Base-by-base conservation (phyloP, 2,329 filamentous ascomycete genomes). In the Chaetomium sp. region DNA sequence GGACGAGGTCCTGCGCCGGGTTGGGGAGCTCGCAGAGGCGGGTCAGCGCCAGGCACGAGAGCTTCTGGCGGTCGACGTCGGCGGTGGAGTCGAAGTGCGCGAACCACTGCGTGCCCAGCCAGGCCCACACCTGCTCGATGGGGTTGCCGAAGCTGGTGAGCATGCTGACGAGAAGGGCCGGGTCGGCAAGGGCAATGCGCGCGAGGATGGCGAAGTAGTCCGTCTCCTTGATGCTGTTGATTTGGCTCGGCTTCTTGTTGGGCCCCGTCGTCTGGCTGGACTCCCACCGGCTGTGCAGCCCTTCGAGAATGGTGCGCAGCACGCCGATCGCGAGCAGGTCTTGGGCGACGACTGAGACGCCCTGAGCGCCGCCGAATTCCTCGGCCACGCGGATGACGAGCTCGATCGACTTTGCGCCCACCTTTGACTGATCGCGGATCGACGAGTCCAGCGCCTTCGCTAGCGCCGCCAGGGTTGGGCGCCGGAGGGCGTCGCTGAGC, bases 131-230 rank as follows among this genome's bases (percentile, higher is more conserved):
- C 51, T 81, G 77, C 3, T 83, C 80, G 4, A 85, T 68, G 8
- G 74, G 72, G 19, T 73, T 74, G 1, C 79, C 80, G 65, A 83
- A 77, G 3, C 79, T 77, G 21, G 76, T 76, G 21, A 89, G 75
- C 75, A 87, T 79, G 21, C 85, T 81, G 4, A 88, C 79, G 69
- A 97, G 90, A 1, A 90, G 80, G 2, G 78, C 77, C 0, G 93
- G 91, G 45, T 90, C 90, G 0, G 88, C 87, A 2, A 96, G 79
- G 0, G 89, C 86, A 19, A 98, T 83, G 1, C 93, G 89, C 1
- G 92, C 89, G 2, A 99, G 82, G 2, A 98, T 87, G 4, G 87
- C 85, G 73, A 96, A 90, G 75, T 96, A 97, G 74, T 97, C 91
- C 0, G 90, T 90, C 73, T 97, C 88, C 0, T 91, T 88, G 12